A percentile compares a stretch with the other conserved stretches of the same genome.
phyloP scores from a whole-genome alignment of 179 eudicot genomes.

The Beta lomatogona region DNA sequence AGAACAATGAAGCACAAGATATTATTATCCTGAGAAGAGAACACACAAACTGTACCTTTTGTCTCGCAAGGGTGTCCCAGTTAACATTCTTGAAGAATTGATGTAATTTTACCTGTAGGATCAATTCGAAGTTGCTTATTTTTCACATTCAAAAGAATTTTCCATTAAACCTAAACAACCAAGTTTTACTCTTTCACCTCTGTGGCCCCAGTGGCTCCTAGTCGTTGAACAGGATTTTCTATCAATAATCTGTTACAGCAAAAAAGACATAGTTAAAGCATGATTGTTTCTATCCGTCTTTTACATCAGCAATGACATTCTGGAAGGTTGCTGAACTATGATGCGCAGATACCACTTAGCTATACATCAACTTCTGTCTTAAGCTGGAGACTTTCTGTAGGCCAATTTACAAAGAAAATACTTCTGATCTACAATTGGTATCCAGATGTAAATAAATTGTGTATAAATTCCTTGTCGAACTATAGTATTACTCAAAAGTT shows the following conservation, averaged over 20 bases:
- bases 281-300: too few species aligned
- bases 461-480: too few species aligned
- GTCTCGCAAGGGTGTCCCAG: slow-evolving; percentile 95
- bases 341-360: not conserved
- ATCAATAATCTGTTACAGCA: slow-evolving; percentile 63
- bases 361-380: not conserved
- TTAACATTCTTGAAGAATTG: slow-evolving; percentile 76
- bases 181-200: slow-evolving; percentile 51
- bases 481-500: too few species aligned
- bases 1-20: slow-evolving; percentile 2
- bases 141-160: slow-evolving; percentile 1
- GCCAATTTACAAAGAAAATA: too few species aligned
- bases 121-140: slow-evolving; percentile 8
- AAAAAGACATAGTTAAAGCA: slow-evolving; percentile 12
- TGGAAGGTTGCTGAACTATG: not conserved
- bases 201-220: slow-evolving; percentile 86
- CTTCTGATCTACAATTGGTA: too few species aligned
- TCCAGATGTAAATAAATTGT: too few species aligned
- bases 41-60: slow-evolving; percentile 59
- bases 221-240: slow-evolving; percentile 90
- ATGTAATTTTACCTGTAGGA: slow-evolving; percentile 76
- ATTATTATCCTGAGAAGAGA: not conserved
- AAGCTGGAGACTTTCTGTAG: too few species aligned
- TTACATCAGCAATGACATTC: not conserved
- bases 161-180: slow-evolving; percentile 9